Evolutionary conservation across 2,329 filamentous ascomycete species (phyloP).

Genomic region (Myriosclerotinia duriaeana): DNA sequence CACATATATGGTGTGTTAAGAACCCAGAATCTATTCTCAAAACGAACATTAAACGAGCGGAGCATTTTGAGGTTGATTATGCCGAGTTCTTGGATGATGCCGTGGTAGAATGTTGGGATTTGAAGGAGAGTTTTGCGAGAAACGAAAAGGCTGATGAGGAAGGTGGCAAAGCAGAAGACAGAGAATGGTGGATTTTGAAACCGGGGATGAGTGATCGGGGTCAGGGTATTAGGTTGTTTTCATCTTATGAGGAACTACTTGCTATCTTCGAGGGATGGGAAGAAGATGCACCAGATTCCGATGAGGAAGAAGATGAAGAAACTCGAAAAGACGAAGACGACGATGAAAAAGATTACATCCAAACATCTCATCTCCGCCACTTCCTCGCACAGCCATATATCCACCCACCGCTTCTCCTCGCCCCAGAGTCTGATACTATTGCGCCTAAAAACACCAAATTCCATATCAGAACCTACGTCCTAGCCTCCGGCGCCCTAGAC

Average conservation of each 20-base stretch:
- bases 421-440: background rate
- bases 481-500: slow-evolving; percentile 73
- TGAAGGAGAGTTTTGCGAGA: slow-evolving; percentile 71
- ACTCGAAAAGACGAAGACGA: slow-evolving; percentile 52
- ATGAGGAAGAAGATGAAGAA: slow-evolving; percentile 56
- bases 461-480: slow-evolving; percentile 89
- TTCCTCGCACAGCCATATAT: slow-evolving; percentile 97
- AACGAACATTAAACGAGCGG: slow-evolving; percentile 71
- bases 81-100: slow-evolving; percentile 96
- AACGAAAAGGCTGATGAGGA: slow-evolving; percentile 65
- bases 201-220: slow-evolving; percentile 96
- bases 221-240: slow-evolving; percentile 89
- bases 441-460: slow-evolving; percentile 71
- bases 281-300: slow-evolving; percentile 61
- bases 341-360: slow-evolving; percentile 54
- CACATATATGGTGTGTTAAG: slow-evolving; percentile 84
- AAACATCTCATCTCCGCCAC: slow-evolving; percentile 88
- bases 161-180: slow-evolving; percentile 43
- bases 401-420: slow-evolving; percentile 75
- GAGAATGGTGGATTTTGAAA: slow-evolving; percentile 97
- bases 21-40: slow-evolving; percentile 69
- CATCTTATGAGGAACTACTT: slow-evolving; percentile 78
- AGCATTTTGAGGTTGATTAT: slow-evolving; percentile 93
- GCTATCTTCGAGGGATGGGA: slow-evolving; percentile 93
- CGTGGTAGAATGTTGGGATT: slow-evolving; percentile 82